Base-by-base conservation (phyloP, 1,139 yeast genomes). In the Eremothecium coryli region DNA sequence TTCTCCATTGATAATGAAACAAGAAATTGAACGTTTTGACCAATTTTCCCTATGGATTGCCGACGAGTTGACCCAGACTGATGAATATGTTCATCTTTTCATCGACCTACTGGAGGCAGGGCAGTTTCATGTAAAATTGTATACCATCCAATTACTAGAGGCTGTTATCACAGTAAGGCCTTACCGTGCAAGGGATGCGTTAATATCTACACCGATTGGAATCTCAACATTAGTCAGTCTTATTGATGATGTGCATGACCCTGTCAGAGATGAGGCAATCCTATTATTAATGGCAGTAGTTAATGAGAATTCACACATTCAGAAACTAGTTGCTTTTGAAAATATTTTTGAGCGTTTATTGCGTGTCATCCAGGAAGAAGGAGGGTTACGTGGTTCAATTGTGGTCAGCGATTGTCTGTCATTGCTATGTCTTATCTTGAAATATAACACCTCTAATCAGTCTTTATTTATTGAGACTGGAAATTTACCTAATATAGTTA, bases 41-140 rank as follows among this genome's bases (percentile, higher is more conserved):
- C 95, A 85, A 50, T 82, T 93, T 46, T 82, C 95, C 0, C 62
- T 86, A 41, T 88, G 96, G 95, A 81, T 93, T 26, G 86, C 97
- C 0, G 98, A 93, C 59, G 97, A 86, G 46, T 66, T 93, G 48
- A 82, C 90, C 2, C 93, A 84, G 52, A 71, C 70, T 22, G 68
- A 67, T 25, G 78, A 73, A 20, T 69, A 75, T 18, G 65, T 90
- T 28, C 66, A 70, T 16, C 59, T 73, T 4, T 59, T 86, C 32
- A 62, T 85, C 18, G 71, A 72, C 14, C 64, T 82, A 3, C 54
- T 76, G 18, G 71, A 72, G 33, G 68, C 70, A 22, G 64, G 64
- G 10, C 88, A 84, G 50, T 84, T 84, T 53, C 93, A 85, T 54
- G 70, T 79, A 23, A 70, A 80, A 41, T 64, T 90, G 10, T 93